A percentile compares a stretch with the other conserved stretches of the same genome.
Evolutionary conservation across 2,329 filamentous ascomycete species (phyloP).

Genomic region (Colletotrichum euphorbiae): DNA sequence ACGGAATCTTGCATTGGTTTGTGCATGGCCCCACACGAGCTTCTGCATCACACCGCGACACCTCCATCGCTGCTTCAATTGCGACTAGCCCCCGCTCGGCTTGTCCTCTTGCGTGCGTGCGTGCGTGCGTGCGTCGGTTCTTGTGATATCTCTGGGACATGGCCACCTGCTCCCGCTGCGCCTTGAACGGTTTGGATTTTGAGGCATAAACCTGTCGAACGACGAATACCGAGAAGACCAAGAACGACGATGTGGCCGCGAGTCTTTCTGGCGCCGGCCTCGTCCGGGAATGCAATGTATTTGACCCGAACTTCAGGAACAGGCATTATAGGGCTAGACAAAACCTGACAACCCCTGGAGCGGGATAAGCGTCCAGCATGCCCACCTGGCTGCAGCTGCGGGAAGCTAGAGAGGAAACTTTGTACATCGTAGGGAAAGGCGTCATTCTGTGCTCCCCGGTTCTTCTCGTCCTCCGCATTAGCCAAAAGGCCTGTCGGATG

Average conservation of each 20-base stretch:
- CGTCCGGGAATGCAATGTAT: slow-evolving; percentile 22
- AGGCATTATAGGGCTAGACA: slow-evolving; percentile 30
- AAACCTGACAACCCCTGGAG: neutral
- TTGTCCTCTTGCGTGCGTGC: neutral
- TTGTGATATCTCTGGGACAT: slow-evolving; percentile 10
- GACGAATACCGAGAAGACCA: slow-evolving; percentile 8
- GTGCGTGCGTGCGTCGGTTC: slow-evolving; percentile 20
- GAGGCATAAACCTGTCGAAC: neutral
- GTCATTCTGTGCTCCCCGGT: slow-evolving; percentile 4
- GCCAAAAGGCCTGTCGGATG: neutral
- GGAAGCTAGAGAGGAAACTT: slow-evolving; percentile 30
- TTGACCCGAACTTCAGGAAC: slow-evolving; percentile 9
- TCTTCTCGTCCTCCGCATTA: slow-evolving; percentile 14
- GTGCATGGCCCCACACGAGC: slow-evolving; percentile 32
- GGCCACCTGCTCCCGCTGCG: slow-evolving; percentile 7
- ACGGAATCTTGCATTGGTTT: slow-evolving; percentile 39
- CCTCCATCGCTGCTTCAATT: slow-evolving; percentile 20
- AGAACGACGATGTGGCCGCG: neutral
- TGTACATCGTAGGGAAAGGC: slow-evolving; percentile 18
- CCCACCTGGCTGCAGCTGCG: slow-evolving; percentile 24
- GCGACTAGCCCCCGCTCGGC: slow-evolving; percentile 22
- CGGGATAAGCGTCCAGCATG: slow-evolving; percentile 24
- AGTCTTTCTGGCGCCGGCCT: slow-evolving; percentile 9
- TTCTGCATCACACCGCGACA: slow-evolving; percentile 24
- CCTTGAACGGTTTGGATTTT: neutral